Evolutionary conservation across 1,284 basidiomycete genomes (phyloP), one percentile per base, ranked within the genome.

Genomic region (Apiotrichum brassicae): DNA sequence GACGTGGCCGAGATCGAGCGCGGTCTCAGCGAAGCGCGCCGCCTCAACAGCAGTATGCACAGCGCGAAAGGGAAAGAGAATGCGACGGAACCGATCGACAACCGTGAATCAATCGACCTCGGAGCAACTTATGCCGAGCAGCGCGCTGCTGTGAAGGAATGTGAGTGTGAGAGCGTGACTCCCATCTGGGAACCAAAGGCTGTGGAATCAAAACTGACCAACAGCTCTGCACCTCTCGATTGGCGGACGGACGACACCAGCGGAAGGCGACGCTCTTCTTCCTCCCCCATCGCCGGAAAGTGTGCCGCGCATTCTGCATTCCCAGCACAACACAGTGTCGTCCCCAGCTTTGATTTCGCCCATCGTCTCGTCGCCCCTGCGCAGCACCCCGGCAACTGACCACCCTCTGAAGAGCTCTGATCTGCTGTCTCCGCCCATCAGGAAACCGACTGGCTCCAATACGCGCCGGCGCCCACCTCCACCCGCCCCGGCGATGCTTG

Each of bases 1-100:
- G 70, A 72, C 48, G 66, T 71, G 7, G 68, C 67, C 11, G 69
- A 66, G 35, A 60, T 73, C 13, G 70, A 71, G 56, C 62, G 63
- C 26, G 66, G 68, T 12, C 38, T 69, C 43, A 54, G 54, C 20
- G 65, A 68, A 52, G 66, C 67, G 2, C 62, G 63, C 41, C 48
- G 62, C 3, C 50, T 70, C 35, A 58, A 58, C 5, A 63, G 65
- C 5, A n/a, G n/a, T n/a, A n/a, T n/a, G n/a, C n/a, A n/a, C n/a
- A 58, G 56, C 40, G 61, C 54, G 35, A 64, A 67, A 47, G 63
- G 53, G 28, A 65, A 67, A 48, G 59, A 46, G 32, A 51, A 55
- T 33, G 52, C 13, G 37, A 62, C 18, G 5, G 37, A 38, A 6
- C 37, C 37, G 33, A n/a, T 8, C 22, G 19, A 6, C 6, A 30